Base-by-base conservation (phyloP, 805 yeast genomes). In the Metschnikowia lunata region DNA sequence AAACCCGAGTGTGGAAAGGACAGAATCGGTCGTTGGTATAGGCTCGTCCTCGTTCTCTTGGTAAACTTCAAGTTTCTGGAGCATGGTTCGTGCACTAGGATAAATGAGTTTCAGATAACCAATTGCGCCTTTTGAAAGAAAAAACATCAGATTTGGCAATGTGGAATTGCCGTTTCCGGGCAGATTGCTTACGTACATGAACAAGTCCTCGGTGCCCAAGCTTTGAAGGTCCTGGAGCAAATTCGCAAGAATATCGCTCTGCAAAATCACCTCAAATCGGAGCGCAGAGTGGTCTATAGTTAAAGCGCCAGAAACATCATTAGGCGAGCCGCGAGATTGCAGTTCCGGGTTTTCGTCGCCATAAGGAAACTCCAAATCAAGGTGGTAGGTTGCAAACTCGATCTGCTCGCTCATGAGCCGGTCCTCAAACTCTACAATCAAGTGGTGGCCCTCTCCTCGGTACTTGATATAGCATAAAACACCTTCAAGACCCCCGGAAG, bases 71-170 rank as follows among this genome's bases (percentile, higher is more conserved):
- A 87, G 59, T 35, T 81, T 80, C 48, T 85, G 91, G 29, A 88
- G 60, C 10, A 80, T 76, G 2, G 79, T 67, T 52, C 75, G 72
- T 38, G 78, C 85, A 47, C 73, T 75, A 0, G 95, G 95, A 37
- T 83, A 72, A 8, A 75, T 71, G 15, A 87, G 67, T 55, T 83
- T 82, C 33, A 87, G 80, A 40, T 73, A 69, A 0, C 95, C 96
- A 37, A 86, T 72, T n/a, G 82, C 85, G 9, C 91, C 86, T 33
- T 72, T 74, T 0, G 93, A 83, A 6, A 85, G 75, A 42, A 88
- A 73, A 26, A 74, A 68, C 37, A 83, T 61, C 49, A 69, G 72
- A 30, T 73, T 68, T 6, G 37, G n/a, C 31, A 6, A 3, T 5
- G 18, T 12, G 6, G 32, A 32, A 9, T 14, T 10, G 7, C 34